Base-by-base conservation (phyloP, 768 basidiomycete genomes). In the Boletus coccyginus region DNA sequence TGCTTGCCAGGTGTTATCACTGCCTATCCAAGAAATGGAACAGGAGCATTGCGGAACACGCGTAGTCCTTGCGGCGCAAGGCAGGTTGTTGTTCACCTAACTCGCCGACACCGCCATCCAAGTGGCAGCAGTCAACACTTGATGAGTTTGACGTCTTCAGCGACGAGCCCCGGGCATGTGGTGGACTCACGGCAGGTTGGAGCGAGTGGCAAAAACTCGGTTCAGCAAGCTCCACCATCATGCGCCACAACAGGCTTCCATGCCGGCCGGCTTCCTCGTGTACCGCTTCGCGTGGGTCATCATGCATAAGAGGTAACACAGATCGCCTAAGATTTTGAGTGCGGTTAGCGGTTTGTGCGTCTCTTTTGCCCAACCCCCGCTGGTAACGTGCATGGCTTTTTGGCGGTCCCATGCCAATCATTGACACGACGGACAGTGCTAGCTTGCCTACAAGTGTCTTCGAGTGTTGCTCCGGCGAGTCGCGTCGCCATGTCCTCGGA, bases 1-100 rank as follows among this genome's bases (percentile, higher is more conserved):
- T 71, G 70, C 71, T 59, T 32, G 50, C 64, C 71, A 66, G 70
- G 67, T 31, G 70, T 62, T 57, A 70, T 70, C 62, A 61, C 59
- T 71, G 62, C 62, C 69, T 61, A 58, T 70, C 70, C 51, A 47
- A 50, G 65, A 50, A 31, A 49, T 50, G 56, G 46, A 50, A 46
- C 45, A 47, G 55, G 57, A 49, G 55, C 44, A 52, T 31, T 43
- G 51, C 35, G 35, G 52, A 57, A 64, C 55, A 73, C 70, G 70
- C 68, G 70, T 50, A 27, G 7, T 58, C 52, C 44, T 48, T 58
- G 63, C 49, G 61, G 60, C 52, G 5, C 31, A 33, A 14, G 24
- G 39, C 29, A 39, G 21, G 24, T 14, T 7, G 32, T 19, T 35
- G 27, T 46, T 43, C 35, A 10, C 13, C 19, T 24, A 42, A 19